Base-by-base conservation (phyloP, 352 stramenopile species). In the Phytophthora pistaciae region DNA sequence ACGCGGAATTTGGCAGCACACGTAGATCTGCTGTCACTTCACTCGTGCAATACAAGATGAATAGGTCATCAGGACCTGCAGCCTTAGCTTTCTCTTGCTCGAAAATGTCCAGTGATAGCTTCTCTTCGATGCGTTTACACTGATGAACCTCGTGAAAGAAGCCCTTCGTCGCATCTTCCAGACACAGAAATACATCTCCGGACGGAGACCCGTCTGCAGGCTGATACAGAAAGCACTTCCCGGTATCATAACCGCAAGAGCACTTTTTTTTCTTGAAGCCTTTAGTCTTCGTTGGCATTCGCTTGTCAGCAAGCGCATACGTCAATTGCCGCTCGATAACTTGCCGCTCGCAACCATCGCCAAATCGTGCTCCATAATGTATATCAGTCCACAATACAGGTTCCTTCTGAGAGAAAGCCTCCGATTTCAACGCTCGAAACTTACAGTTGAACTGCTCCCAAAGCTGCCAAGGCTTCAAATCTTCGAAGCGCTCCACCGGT, bases 351-450 rank as follows among this genome's bases (percentile, higher is more conserved):
- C 50, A 57, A 27, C 56, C 58, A 44, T 16, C 9, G 25, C 64
- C 64, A 52, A 72, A 72, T 5, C 38, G 64, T 44, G 64, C 64
- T 61, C 64, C 64, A 62, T 20, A 11, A 72, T 72, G 64, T 38
- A 72, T 66, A 58, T 33, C 10, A 20, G 9, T 62, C 64, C 64
- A 70, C 7, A 20, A 16, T 13, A 66, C 59, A 20, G 33, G 9
- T 36, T 55, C 25, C 18, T 60, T 3, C 11, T 54, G n/a, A 40
- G 40, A 31, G 9, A 25, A 66, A 25, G 57, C 49, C 31, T 53
- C 14, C 64, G 64, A 70, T 50, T 70, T 70, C 64, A 70, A 44
- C 21, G 48, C 64, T 56, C 56, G 64, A 13, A 60, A 64, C 46
- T 64, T 64, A 46, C 56, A 70, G n/a, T 70, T 70, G 53, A 68